Evolutionary conservation across 2,329 filamentous ascomycete genomes (phyloP), one percentile per base, ranked within the genome.

Genomic region (Amylocarpus encephaloides): DNA sequence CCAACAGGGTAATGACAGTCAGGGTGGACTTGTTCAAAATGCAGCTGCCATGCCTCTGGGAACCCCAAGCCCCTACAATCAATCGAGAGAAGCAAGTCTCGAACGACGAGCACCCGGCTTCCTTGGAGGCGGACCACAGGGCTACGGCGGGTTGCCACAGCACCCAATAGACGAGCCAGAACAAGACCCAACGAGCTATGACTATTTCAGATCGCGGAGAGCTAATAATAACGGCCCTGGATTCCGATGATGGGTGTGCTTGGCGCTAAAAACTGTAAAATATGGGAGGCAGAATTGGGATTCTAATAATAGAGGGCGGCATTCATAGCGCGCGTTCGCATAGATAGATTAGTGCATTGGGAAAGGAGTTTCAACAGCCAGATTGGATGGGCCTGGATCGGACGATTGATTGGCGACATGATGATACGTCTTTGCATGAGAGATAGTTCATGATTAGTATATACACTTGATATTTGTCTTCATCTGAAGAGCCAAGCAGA

Each of bases 111-210:
- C 73, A 1, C 73, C 73, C 4, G 76, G 77, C 10, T 76, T 78
- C 53, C 64, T 81, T 15, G 79, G 78, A 15, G 78, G 78, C 47
- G 79, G 79, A 2, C 77, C 78, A 1, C 69, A 72, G 45, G 80
- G 80, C 0, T 84, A 84, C 62, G 80, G 78, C 12, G 74, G 75
- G 22, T 64, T 84, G 48, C 75, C 79, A 0, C 79, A 83, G 61
- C 65, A 68, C 36, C 78, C 81, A 49, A 66, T 48, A 12, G 44
- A 70, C 7, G 66, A 71, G 42, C 63, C 68, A 18, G 62, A 61
- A 11, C 34, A 51, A 11, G 61, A 66, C 53, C 59, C 62, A 5
- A 59, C 50, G 53, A 58, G 50, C 44, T 66, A 66, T 55, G 64
- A 66, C 49, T 64, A 66, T 56, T 66, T 64, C 48, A 53, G 62